phyloP scores from a whole-genome alignment of 108 stramenopile genomes.

The Skeletonema costatum region DNA sequence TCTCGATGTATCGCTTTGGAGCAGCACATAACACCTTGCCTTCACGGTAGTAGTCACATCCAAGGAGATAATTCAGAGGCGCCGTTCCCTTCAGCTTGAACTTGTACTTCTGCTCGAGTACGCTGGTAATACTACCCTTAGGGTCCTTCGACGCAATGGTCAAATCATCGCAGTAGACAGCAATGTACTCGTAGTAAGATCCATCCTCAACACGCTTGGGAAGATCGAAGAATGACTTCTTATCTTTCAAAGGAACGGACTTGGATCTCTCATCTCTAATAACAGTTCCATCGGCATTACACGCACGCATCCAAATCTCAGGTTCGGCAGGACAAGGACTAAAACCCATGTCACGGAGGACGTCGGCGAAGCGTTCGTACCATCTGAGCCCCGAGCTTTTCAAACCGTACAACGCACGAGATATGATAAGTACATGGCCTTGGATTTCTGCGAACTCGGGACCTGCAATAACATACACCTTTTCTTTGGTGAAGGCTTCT shows the following conservation, averaged over 20 bases:
- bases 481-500: no score
- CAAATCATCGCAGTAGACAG: constrained; percentile 4
- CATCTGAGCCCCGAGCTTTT: constrained; percentile 23
- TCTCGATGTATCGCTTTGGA: constrained; percentile 31
- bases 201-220: no score
- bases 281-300: neutral
- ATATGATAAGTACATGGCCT: no score
- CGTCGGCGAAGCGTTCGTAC: constrained; percentile 6
- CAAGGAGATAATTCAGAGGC: constrained; percentile 31
- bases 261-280: constrained; percentile 10
- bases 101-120: neutral
- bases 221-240: no score
- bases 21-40: constrained; percentile 15
- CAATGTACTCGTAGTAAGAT: constrained; percentile 4
- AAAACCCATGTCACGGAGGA: constrained; percentile 26
- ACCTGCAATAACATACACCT: no score
- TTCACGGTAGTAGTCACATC: constrained; percentile 29
- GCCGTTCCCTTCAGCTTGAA: constrained; percentile 47
- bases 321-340: constrained; percentile 37
- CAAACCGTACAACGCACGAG: no score
- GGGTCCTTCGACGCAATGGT: constrained; percentile 5
- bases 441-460: no score
- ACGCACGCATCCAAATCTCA: constrained; percentile 37
- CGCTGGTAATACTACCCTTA: neutral
- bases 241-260: neutral